Conservation (phyloP, 1,139 yeast genomes). For the Hansenula anomala region DNA sequence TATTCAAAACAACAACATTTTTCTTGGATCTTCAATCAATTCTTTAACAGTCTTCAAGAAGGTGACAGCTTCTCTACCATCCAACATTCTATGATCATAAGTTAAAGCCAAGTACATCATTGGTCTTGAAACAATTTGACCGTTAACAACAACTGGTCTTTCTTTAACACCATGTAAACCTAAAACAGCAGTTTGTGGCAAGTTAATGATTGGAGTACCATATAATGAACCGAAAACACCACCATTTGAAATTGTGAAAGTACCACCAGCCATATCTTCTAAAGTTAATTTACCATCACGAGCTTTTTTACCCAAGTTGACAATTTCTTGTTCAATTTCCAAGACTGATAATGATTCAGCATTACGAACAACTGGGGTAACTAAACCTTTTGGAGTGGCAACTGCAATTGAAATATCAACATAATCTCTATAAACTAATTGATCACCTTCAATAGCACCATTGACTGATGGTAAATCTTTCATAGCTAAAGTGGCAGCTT, state of each 20-base stretch:
- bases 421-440: slow-evolving; percentile 94
- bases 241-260: slow-evolving; percentile 98
- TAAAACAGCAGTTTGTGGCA: slow-evolving; percentile 97
- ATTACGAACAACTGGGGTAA: slow-evolving; percentile 96
- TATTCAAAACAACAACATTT: slow-evolving; percentile 73
- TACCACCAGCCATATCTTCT: slow-evolving; percentile 99
- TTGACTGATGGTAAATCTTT: slow-evolving; percentile 94
- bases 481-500: slow-evolving; percentile 90
- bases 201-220: slow-evolving; percentile 97
- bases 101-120: slow-evolving; percentile 99
- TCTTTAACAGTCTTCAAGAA: slow-evolving; percentile 95
- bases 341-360: slow-evolving; percentile 88
- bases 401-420: slow-evolving; percentile 96
- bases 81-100: slow-evolving; percentile 96
- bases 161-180: slow-evolving; percentile 98
- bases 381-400: slow-evolving; percentile 99
- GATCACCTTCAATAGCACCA: slow-evolving; percentile 93
- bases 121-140: slow-evolving; percentile 95
- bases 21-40: slow-evolving; percentile 97
- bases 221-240: slow-evolving; percentile 97
- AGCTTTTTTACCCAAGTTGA: slow-evolving; percentile 82
- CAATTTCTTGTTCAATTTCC: slow-evolving; percentile 86
- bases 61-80: slow-evolving; percentile 98
- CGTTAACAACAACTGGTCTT: slow-evolving; percentile 95
- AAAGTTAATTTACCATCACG: slow-evolving; percentile 94